These are phyloP conservation scores for Syzygium grande DNA, from an alignment of 345 rosid genomes.

Conservation along the genomic window DNA sequence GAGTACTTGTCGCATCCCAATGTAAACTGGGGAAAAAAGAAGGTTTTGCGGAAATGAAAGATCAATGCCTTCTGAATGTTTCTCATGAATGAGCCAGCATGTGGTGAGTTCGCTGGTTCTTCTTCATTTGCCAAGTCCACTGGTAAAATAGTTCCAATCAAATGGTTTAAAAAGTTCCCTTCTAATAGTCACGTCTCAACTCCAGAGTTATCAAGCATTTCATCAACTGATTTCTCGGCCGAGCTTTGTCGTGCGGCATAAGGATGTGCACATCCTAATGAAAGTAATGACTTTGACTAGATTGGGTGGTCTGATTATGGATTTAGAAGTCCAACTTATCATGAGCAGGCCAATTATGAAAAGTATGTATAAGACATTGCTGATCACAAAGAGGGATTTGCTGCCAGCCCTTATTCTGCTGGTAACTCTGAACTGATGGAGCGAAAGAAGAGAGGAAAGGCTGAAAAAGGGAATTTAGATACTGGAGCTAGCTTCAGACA, in stretches of 20 bases:
- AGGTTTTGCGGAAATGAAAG: background rate
- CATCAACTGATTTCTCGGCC: slow-evolving; percentile 45
- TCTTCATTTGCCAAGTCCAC: background rate
- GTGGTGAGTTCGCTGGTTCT: background rate
- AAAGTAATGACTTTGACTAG: slow-evolving; percentile 27
- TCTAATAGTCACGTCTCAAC: slow-evolving; percentile 8
- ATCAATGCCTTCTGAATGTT: background rate
- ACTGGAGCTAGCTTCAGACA: background rate
- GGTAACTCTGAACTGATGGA: slow-evolving; percentile 2
- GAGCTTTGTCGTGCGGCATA: slow-evolving; percentile 51
- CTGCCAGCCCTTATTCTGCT: background rate
- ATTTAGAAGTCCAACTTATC: slow-evolving; percentile 62
- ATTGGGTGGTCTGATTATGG: slow-evolving; percentile 70
- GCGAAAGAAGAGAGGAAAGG: slow-evolving; percentile 18
- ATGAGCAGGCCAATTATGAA: slow-evolving; percentile 52
- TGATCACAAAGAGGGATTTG: slow-evolving; percentile 24
- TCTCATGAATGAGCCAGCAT: background rate
- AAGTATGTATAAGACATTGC: slow-evolving; percentile 42
- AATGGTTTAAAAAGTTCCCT: background rate
- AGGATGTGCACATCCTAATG: slow-evolving; percentile 31
- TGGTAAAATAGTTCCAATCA: background rate
- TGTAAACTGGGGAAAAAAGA: slow-evolving; percentile 18
- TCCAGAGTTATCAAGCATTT: slow-evolving; percentile 30
- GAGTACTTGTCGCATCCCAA: slow-evolving; percentile 42
- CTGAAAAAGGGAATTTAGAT: background rate